Evolutionary conservation across 2,329 filamentous ascomycete genomes (phyloP).

Genomic region (Alternaria sp.): DNA sequence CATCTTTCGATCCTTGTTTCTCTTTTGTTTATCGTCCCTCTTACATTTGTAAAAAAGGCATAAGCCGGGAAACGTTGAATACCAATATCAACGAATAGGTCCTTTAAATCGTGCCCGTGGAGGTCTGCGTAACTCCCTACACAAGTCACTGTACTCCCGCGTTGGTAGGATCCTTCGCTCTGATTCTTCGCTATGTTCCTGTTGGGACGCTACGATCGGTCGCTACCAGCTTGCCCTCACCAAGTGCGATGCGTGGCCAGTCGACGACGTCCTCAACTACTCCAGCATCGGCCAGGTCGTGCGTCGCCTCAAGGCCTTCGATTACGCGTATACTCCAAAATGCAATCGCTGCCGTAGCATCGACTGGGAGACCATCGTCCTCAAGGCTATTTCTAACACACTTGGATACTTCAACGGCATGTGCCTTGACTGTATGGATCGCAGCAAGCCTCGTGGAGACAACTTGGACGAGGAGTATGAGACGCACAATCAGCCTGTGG

Average conservation of each 20-base stretch:
- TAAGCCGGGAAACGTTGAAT: neutral
- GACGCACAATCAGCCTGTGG: slow-evolving; percentile 20
- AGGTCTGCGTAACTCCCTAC: slow-evolving; percentile 23
- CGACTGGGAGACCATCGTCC: slow-evolving; percentile 15
- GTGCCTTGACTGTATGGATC: slow-evolving; percentile 45
- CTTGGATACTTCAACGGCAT: slow-evolving; percentile 39
- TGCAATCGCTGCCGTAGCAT: slow-evolving; percentile 20
- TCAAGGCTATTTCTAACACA: slow-evolving; percentile 9
- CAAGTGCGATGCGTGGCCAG: slow-evolving; percentile 21
- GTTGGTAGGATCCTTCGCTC: slow-evolving; percentile 18
- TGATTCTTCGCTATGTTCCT: slow-evolving; percentile 15
- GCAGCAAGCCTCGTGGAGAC: slow-evolving; percentile 16
- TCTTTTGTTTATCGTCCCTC: neutral
- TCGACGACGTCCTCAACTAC: slow-evolving; percentile 24
- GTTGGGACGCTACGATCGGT: slow-evolving; percentile 25
- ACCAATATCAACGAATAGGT: slow-evolving; percentile 14
- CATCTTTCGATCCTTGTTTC: neutral
- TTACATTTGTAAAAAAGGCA: neutral
- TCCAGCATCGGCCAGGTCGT: slow-evolving; percentile 20
- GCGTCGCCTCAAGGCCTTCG: slow-evolving; percentile 20
- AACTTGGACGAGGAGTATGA: slow-evolving; percentile 32
- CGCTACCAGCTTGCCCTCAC: slow-evolving; percentile 24
- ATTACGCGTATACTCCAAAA: slow-evolving; percentile 14
- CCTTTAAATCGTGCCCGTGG: slow-evolving; percentile 32
- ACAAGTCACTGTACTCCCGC: slow-evolving; percentile 23